Percentiles rank a stretch among this genome's conserved stretches.
Evolutionary conservation across 2,329 filamentous ascomycete species (phyloP).

Genomic region (Atkinsonella texensis): DNA sequence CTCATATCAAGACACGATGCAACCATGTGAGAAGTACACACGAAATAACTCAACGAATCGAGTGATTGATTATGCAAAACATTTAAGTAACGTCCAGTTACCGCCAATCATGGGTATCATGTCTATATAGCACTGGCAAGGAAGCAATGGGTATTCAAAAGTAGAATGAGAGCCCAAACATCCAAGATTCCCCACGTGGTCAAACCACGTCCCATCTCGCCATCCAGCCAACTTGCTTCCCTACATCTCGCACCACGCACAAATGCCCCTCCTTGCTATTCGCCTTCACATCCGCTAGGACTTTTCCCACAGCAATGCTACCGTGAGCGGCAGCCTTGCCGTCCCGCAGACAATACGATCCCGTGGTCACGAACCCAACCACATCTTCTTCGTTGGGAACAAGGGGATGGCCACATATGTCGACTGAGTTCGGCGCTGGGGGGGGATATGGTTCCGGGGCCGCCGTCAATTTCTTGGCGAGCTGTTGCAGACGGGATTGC

Average conservation of each 20-base stretch:
- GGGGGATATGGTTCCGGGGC: conserved; percentile 19
- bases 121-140: background rate
- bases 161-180: background rate
- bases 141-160: background rate
- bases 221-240: conserved; percentile 66
- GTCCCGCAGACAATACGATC: conserved; percentile 67
- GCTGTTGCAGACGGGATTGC: conserved; percentile 29
- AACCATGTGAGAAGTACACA: no score
- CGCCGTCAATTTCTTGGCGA: conserved; percentile 36
- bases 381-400: conserved; percentile 67
- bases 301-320: conserved; percentile 49
- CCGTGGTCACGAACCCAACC: conserved; percentile 82
- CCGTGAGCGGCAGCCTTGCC: conserved; percentile 69
- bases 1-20: no score
- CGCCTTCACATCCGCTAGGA: conserved; percentile 27
- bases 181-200: background rate
- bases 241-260: conserved; percentile 74
- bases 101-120: background rate
- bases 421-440: conserved; percentile 23
- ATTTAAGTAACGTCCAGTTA: no score
- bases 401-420: conserved; percentile 45
- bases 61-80: no score
- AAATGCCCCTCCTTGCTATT: conserved; percentile 34
- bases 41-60: no score
- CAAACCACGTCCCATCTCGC: conserved; percentile 62